Evolutionary conservation across 192 early-diverging fungal genomes (phyloP).

Genomic region (Mortierella hygrophila): DNA sequence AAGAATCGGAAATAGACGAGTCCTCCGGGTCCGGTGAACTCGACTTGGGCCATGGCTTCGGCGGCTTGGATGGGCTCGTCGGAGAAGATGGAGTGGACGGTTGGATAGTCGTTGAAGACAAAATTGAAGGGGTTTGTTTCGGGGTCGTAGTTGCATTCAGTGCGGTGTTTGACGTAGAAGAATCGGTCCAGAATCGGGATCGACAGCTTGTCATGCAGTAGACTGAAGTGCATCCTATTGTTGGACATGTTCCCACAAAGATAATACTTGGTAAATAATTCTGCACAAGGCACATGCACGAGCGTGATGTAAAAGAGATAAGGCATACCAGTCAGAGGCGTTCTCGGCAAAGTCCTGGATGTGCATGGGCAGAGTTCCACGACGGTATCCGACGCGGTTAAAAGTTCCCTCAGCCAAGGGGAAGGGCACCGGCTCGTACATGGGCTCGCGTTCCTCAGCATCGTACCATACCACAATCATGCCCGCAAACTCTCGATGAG

Average conservation of each 20-base stretch:
- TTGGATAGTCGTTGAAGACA: slow-evolving; percentile 54
- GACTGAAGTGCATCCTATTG: slow-evolving; percentile 49
- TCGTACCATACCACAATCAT: slow-evolving; percentile 48
- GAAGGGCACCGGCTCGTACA: slow-evolving; percentile 52
- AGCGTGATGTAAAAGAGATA: neutral
- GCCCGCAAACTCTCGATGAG: slow-evolving; percentile 42
- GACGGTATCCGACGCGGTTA: slow-evolving; percentile 34
- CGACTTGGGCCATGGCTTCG: slow-evolving; percentile 45
- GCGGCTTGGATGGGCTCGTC: slow-evolving; percentile 40
- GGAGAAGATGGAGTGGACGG: slow-evolving; percentile 44
- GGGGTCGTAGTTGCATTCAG: slow-evolving; percentile 49
- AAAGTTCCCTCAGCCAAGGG: slow-evolving; percentile 45
- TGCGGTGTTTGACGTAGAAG: slow-evolving; percentile 42
- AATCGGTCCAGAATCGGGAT: slow-evolving; percentile 51
- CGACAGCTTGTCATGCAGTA: slow-evolving; percentile 39
- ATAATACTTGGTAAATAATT: neutral
- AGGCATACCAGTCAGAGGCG: slow-evolving; percentile 39
- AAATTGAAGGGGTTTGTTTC: slow-evolving; percentile 50
- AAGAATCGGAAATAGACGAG: slow-evolving; percentile 54
- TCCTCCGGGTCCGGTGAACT: slow-evolving; percentile 52
- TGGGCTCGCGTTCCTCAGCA: slow-evolving; percentile 46
- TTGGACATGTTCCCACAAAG: neutral
- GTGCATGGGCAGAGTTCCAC: slow-evolving; percentile 52
- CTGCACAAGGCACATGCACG: too few species aligned
- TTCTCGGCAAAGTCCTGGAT: slow-evolving; percentile 57